Base-by-base conservation (phyloP, 2,329 filamentous ascomycete genomes). In the Thielaviopsis musarum region DNA sequence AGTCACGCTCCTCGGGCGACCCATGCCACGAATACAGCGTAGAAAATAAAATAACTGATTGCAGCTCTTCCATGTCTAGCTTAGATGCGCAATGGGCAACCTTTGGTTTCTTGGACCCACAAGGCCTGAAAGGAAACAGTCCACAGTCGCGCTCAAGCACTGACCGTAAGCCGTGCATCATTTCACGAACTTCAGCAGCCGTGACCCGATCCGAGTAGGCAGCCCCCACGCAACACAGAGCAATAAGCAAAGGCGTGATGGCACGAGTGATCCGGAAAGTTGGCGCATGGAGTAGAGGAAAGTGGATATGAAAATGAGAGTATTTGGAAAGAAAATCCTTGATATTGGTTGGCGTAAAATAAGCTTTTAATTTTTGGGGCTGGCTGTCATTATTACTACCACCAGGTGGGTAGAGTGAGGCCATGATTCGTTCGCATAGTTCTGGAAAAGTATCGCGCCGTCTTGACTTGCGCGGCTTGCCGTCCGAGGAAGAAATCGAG, bases 161-260 rank as follows among this genome's bases (percentile, higher is more conserved):
- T 22, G 74, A 67, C 63, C 80, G 80, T 38, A 84, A 74, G 57
- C 80, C 75, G 61, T 85, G 79, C 76, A 85, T 86, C 69, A 88
- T 75, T 67, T 82, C 79, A 63, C 85, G 81, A 63, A 85, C 82
- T 64, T 85, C 76, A 62, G 75, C 72, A 52, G 82, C 70, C 28
- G 75, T 72, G 62, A 86, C 72, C 62, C 76, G 76, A 58, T 85
- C 77, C 57, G 85, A 87, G 70, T 89, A 90, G 60, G 87, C 85
- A 49, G 85, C 85, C 45, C 86, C 86, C 65, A 87, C 76, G 67
- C 83, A 87, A 66, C 85, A 82, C 75, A 90, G 85, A 62, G 78
- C 77, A 62, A 86, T 76, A 56, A 87, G 72, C 62, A 89, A 75
- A 64, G 83, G 82, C 62, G 83, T 81, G 67, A 84, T 82, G 54